A percentile compares a stretch with the other conserved stretches of the same genome.
These are phyloP conservation scores for Nigrospora sphaerica DNA, from an alignment of 2,329 filamentous ascomycete species.

Conservation along the genomic window DNA sequence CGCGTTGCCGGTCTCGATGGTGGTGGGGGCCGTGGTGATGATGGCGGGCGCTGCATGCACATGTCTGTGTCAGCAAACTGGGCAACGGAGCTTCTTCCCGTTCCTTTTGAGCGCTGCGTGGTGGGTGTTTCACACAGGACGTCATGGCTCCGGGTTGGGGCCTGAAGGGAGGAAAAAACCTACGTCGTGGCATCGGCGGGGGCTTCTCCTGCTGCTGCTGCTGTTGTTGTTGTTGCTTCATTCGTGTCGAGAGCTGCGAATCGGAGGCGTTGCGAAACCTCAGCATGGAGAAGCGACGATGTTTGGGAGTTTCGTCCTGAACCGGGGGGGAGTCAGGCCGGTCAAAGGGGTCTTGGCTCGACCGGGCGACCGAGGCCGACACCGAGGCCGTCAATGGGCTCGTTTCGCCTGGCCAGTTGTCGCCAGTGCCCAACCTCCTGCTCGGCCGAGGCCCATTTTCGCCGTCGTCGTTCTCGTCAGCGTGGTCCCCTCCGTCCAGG, in stretches of 20 bases:
- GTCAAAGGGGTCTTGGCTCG: conserved; percentile 17
- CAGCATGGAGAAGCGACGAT: conserved; percentile 62
- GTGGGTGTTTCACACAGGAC: not conserved
- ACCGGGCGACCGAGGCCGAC: conserved; percentile 11
- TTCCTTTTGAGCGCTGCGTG: no score
- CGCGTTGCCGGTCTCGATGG: conserved; percentile 39
- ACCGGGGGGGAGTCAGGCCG: conserved; percentile 42
- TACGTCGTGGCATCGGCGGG: conserved; percentile 54
- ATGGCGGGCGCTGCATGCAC: conserved; percentile 56
- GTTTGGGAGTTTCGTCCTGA: conserved; percentile 48
- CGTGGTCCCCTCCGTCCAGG: not conserved
- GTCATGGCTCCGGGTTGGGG: not conserved
- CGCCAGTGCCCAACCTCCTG: conserved; percentile 7
- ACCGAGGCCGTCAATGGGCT: conserved; percentile 3
- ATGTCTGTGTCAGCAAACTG: not conserved
- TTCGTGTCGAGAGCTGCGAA: conserved; percentile 72
- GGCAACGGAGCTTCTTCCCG: no score
- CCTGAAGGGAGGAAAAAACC: conserved; percentile 13
- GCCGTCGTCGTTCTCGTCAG: conserved; percentile 3
- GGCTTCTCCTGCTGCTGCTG: conserved; percentile 47
- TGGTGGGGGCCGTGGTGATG: conserved; percentile 85
- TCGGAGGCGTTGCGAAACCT: conserved; percentile 90
- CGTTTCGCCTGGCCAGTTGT: conserved; percentile 13
- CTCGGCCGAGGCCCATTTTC: not conserved
- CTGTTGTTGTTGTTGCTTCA: conserved; percentile 43